A percentile compares a stretch with the other conserved stretches of the same genome.
Evolutionary conservation across 2,329 filamentous ascomycete genomes (phyloP).

Genomic region (Colletotrichum sp.): DNA sequence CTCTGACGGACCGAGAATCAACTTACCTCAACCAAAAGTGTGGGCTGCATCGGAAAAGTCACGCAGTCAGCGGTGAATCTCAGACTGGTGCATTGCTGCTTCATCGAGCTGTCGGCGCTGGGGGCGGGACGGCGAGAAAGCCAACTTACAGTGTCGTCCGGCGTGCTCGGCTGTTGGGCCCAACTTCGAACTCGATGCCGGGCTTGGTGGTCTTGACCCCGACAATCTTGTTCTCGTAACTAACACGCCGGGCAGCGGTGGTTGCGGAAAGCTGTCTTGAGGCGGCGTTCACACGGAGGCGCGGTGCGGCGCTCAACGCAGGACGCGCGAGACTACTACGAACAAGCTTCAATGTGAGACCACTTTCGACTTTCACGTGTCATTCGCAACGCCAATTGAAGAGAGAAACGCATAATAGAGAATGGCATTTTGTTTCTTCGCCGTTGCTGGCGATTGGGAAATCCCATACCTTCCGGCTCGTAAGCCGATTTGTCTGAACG

Average conservation of each 20-base stretch:
- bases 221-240: background rate
- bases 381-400: background rate
- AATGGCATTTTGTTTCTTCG: background rate
- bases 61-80: background rate
- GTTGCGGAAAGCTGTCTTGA: slow-evolving; percentile 5
- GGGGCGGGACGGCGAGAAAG: background rate
- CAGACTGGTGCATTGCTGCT: background rate
- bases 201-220: background rate
- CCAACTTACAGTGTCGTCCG: slow-evolving; percentile 20
- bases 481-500: background rate
- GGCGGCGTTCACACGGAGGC: background rate
- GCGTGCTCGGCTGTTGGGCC: background rate
- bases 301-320: background rate
- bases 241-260: background rate
- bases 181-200: slow-evolving; percentile 6
- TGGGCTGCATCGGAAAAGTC: background rate
- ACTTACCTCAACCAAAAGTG: slow-evolving; percentile 25
- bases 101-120: background rate
- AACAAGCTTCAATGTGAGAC: background rate
- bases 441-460: background rate
- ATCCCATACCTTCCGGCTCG: slow-evolving; percentile 11
- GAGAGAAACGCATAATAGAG: background rate
- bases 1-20: background rate
- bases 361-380: background rate
- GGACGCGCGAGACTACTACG: background rate